Conservation (phyloP, 1,284 basidiomycete genomes). For the Puccinia horiana region DNA sequence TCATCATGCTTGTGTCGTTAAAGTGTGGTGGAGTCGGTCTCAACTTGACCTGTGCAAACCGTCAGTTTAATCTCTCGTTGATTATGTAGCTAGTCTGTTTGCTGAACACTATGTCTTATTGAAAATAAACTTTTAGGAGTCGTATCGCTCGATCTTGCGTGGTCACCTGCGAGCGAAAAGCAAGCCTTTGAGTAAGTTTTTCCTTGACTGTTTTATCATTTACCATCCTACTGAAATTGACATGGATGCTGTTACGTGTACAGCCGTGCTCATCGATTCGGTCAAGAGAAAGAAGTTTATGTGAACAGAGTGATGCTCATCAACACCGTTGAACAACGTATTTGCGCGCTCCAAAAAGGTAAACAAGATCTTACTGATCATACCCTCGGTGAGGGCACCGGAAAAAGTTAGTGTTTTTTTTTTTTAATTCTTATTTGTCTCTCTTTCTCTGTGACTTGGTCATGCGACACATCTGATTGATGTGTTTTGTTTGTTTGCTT, state of each 20-base stretch:
- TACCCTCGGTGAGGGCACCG: slow-evolving; percentile 60
- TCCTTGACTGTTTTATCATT: background rate
- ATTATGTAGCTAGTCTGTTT: background rate
- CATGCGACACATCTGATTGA: background rate
- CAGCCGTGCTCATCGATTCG: slow-evolving; percentile 40
- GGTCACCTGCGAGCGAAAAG: slow-evolving; percentile 69
- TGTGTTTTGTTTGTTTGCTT: background rate
- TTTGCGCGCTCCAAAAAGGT: slow-evolving; percentile 54
- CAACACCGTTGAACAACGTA: slow-evolving; percentile 59
- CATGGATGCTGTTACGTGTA: slow-evolving; percentile 53
- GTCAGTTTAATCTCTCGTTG: background rate
- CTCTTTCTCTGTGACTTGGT: background rate
- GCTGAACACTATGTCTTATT: background rate
- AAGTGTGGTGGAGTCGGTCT: slow-evolving; percentile 59
- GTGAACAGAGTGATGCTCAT: slow-evolving; percentile 52
- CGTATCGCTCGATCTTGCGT: slow-evolving; percentile 67
- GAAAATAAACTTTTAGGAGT: slow-evolving; percentile 56
- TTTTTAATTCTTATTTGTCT: too few relatives aligned
- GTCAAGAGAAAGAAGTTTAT: slow-evolving; percentile 28
- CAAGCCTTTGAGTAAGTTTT: slow-evolving; percentile 62
- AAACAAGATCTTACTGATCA: slow-evolving; percentile 59
- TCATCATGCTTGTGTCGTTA: slow-evolving; percentile 59
- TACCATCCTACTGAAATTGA: slow-evolving; percentile 52
- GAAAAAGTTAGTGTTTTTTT: slow-evolving; percentile 49
- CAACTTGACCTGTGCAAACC: slow-evolving; percentile 50